A percentile compares a stretch with the other conserved stretches of the same genome.
Conservation (phyloP, 2,329 filamentous ascomycete species). For the Cercospora nicotianae region DNA sequence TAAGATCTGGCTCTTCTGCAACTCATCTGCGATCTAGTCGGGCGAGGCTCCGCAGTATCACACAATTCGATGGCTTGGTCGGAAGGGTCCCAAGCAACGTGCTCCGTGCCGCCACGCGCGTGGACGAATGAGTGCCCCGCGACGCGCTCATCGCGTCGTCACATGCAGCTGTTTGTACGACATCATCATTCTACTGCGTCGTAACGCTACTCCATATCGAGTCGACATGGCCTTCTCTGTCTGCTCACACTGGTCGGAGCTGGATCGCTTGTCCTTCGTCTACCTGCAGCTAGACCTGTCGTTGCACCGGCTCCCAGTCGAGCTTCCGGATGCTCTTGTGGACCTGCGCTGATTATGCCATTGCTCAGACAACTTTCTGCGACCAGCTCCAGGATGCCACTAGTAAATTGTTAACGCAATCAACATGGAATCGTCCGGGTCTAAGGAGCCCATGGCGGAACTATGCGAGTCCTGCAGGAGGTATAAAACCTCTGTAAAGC, state of each 20-base stretch:
- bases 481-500: conserved; percentile 16
- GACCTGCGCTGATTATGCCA: conserved; percentile 16
- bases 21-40: neutral
- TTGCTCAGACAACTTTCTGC: conserved; percentile 12
- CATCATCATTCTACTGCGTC: conserved; percentile 16
- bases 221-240: conserved; percentile 6
- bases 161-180: conserved; percentile 14
- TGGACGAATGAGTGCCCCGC: conserved; percentile 10
- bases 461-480: neutral
- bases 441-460: neutral
- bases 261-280: conserved; percentile 13
- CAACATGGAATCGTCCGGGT: neutral
- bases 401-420: conserved; percentile 8
- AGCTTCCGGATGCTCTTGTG: conserved; percentile 14
- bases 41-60: conserved; percentile 1
- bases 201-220: conserved; percentile 15
- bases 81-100: conserved; percentile 12
- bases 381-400: conserved; percentile 12
- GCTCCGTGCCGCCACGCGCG: conserved; percentile 4
- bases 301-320: conserved; percentile 9
- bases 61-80: neutral
- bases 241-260: conserved; percentile 9
- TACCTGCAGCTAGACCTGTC: conserved; percentile 18
- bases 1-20: conserved; percentile 19
- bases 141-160: conserved; percentile 17